These are phyloP conservation scores for Blastocladiella emersonii DNA, from an alignment of 371 early-diverging fungal species.

Conservation along the genomic window DNA sequence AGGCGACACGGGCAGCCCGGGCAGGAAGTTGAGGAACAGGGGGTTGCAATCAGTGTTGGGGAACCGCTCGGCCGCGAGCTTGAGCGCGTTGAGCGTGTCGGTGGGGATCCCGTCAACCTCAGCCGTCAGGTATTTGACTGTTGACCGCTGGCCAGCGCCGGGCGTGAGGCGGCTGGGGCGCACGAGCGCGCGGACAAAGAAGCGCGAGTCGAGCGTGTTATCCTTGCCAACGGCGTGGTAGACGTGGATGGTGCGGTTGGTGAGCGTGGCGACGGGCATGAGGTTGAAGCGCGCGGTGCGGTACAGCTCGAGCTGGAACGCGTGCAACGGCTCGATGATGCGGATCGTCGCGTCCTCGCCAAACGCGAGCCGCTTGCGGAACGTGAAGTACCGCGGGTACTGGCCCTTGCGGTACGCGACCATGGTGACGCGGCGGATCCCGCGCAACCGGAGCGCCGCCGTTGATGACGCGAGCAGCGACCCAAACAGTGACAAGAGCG, in stretches of 20 bases:
- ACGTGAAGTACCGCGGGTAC: slow-evolving; percentile 88
- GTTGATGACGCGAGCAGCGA: slow-evolving; percentile 37
- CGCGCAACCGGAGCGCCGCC: slow-evolving; percentile 49
- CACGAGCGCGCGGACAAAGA: slow-evolving; percentile 94
- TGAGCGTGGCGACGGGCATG: slow-evolving; percentile 71
- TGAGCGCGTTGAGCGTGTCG: slow-evolving; percentile 87
- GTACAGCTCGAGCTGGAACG: slow-evolving; percentile 87
- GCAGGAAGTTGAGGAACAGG: slow-evolving; percentile 92
- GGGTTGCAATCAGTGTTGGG: slow-evolving; percentile 96
- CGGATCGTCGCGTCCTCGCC: slow-evolving; percentile 86
- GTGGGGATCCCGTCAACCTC: slow-evolving; percentile 81
- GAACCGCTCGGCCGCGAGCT: slow-evolving; percentile 71
- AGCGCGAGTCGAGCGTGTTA: slow-evolving; percentile 81
- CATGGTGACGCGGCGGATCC: slow-evolving; percentile 81
- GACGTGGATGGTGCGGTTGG: slow-evolving; percentile 85
- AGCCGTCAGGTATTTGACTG: slow-evolving; percentile 78
- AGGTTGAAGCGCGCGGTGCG: slow-evolving; percentile 88
- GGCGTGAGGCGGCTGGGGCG: slow-evolving; percentile 62
- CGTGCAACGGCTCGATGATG: slow-evolving; percentile 94
- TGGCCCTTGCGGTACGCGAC: slow-evolving; percentile 66
- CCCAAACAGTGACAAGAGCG: slow-evolving; percentile 22
- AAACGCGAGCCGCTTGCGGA: slow-evolving; percentile 75
- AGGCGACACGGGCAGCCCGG: slow-evolving; percentile 62
- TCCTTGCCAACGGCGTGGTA: slow-evolving; percentile 91
- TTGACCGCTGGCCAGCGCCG: slow-evolving; percentile 23